phyloP scores from a whole-genome alignment of 805 yeast species.

The Myxozyma vanderwaltii region DNA sequence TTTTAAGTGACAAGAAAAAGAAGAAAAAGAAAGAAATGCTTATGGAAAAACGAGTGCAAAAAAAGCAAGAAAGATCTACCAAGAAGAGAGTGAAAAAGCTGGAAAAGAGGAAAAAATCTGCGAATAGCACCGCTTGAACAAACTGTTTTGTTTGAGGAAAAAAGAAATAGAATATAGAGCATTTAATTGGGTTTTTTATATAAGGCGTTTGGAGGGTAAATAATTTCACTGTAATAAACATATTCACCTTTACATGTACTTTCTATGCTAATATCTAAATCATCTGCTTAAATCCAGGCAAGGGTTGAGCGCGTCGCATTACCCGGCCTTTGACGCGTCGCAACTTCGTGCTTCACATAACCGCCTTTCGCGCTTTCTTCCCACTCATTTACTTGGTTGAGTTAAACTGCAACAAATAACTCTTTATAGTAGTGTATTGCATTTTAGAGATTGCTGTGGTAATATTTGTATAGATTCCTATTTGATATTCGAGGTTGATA shows the following conservation, averaged over 20 bases:
- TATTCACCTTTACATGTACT: too few relatives aligned
- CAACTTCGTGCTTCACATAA: neutral
- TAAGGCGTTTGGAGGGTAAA: too few relatives aligned
- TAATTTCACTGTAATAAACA: too few relatives aligned
- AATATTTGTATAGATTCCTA: neutral
- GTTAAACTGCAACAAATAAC: too few relatives aligned
- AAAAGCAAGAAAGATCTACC: neutral
- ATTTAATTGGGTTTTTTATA: too few relatives aligned
- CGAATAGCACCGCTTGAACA: neutral
- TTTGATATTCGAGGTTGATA: neutral
- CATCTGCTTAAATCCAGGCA: neutral
- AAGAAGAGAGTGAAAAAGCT: neutral
- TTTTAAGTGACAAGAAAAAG: neutral
- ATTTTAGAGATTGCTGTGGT: too few relatives aligned
- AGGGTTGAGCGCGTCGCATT: conserved; percentile 3
- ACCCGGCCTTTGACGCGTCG: conserved; percentile 11
- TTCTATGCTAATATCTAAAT: too few relatives aligned
- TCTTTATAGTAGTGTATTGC: too few relatives aligned
- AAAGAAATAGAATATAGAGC: too few relatives aligned
- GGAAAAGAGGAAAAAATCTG: neutral
- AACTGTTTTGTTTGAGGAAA: neutral
- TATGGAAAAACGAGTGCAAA: neutral
- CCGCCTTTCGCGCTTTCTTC: neutral
- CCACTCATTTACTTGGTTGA: too few relatives aligned
- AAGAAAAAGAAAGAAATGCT: neutral